Conservation (phyloP, 2,329 filamentous ascomycete genomes). For the Rhinocladiella similis region DNA sequence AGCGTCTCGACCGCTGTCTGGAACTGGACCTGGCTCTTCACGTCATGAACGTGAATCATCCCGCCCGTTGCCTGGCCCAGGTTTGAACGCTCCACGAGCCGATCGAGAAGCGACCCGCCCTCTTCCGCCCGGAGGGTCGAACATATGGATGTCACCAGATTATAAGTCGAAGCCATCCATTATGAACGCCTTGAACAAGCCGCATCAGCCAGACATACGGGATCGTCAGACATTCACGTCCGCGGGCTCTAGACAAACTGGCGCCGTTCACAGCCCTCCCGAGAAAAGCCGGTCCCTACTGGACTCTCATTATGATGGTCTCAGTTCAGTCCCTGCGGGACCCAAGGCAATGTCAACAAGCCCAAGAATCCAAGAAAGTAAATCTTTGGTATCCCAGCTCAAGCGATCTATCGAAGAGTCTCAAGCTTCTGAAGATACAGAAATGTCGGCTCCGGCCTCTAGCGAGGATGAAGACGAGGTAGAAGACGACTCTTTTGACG, state of each 20-base stretch:
- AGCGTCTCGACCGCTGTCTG: slow-evolving; percentile 11
- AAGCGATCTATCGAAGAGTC: slow-evolving; percentile 7
- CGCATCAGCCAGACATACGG: slow-evolving; percentile 16
- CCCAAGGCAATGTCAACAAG: slow-evolving; percentile 20
- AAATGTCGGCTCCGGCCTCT: slow-evolving; percentile 29
- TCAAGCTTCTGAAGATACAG: slow-evolving; percentile 20
- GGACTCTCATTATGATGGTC: slow-evolving; percentile 2
- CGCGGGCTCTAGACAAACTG: slow-evolving; percentile 20
- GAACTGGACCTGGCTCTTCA: background rate
- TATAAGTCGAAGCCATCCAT: slow-evolving; percentile 28
- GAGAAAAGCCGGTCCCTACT: slow-evolving; percentile 16
- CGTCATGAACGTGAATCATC: slow-evolving; percentile 22
- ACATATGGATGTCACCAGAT: slow-evolving; percentile 23
- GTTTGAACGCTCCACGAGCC: background rate
- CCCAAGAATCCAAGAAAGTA: slow-evolving; percentile 17
- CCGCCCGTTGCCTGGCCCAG: slow-evolving; percentile 12
- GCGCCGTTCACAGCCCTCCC: slow-evolving; percentile 5
- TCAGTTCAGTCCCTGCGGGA: slow-evolving; percentile 15
- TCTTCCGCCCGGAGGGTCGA: slow-evolving; percentile 4
- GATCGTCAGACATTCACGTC: slow-evolving; percentile 17
- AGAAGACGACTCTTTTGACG: slow-evolving; percentile 41
- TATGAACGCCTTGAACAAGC: slow-evolving; percentile 25
- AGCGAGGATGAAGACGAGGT: slow-evolving; percentile 49
- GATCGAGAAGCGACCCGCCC: no score
- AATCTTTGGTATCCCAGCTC: slow-evolving; percentile 12